Percentiles rank a stretch among this genome's conserved stretches.
These are phyloP conservation scores for Narthecium ossifragum DNA, from an alignment of 106 monocot genomes.

Conservation along the genomic window DNA sequence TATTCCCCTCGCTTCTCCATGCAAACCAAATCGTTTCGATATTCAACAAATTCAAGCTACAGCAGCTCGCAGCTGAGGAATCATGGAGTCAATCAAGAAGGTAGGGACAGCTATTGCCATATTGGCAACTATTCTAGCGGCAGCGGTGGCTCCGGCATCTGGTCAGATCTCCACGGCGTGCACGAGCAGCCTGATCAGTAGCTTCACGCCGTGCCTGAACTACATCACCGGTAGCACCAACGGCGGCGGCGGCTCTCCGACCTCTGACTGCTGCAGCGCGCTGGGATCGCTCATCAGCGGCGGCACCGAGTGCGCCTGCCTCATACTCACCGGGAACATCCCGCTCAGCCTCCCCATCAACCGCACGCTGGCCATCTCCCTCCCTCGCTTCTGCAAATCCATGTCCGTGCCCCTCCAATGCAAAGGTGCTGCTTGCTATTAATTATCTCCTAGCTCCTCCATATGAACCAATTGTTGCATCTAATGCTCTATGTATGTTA, in stretches of 20 bases:
- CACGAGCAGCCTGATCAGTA: slow-evolving; percentile 44
- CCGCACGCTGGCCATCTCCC: slow-evolving; percentile 45
- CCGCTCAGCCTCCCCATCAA: slow-evolving; percentile 82
- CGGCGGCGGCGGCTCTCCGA: slow-evolving; percentile 57
- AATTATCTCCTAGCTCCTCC: no score
- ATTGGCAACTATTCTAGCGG: neutral
- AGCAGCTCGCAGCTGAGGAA: neutral
- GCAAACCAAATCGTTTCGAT: no score
- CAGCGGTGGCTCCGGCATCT: neutral
- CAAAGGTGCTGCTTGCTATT: no score
- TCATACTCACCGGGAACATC: slow-evolving; percentile 76
- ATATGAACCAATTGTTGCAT: no score
- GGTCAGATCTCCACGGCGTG: slow-evolving; percentile 62
- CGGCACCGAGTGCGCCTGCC: slow-evolving; percentile 60
- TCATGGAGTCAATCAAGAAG: neutral
- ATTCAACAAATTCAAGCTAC: neutral
- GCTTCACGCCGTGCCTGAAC: slow-evolving; percentile 87
- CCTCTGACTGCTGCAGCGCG: slow-evolving; percentile 54
- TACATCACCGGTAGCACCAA: slow-evolving; percentile 81
- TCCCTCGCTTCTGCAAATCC: slow-evolving; percentile 46
- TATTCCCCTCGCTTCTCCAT: no score
- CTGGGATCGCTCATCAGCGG: slow-evolving; percentile 32
- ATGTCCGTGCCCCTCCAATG: slow-evolving; percentile 62
- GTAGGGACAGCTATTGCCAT: neutral
- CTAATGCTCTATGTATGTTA: neutral